These are phyloP conservation scores for Phytopythium montanum DNA, from an alignment of 352 stramenopile species.

Conservation along the genomic window DNA sequence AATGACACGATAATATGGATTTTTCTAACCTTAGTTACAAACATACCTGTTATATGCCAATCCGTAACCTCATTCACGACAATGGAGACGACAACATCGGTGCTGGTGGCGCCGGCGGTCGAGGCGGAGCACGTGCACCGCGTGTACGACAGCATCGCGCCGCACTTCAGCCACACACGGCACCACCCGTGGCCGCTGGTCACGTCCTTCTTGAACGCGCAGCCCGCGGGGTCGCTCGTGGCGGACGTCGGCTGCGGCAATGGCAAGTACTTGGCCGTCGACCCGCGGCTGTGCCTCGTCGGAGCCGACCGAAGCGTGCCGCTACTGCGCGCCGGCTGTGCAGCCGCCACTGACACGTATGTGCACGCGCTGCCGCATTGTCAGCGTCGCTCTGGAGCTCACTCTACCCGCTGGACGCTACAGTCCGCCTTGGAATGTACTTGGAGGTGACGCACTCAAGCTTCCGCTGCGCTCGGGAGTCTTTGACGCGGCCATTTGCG, in stretches of 20 bases:
- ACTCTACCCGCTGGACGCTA: not conserved
- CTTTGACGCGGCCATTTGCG: slow-evolving; percentile 81
- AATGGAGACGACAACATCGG: too few relatives aligned
- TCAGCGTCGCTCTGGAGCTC: not conserved
- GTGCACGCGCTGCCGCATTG: too few relatives aligned
- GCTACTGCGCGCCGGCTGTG: slow-evolving; percentile 48
- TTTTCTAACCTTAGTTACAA: too few relatives aligned
- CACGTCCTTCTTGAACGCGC: slow-evolving; percentile 43
- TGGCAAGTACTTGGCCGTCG: slow-evolving; percentile 76
- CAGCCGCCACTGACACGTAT: not conserved
- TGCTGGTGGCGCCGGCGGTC: slow-evolving; percentile 43
- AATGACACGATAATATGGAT: too few relatives aligned
- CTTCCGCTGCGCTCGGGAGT: slow-evolving; percentile 48
- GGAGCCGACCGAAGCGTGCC: slow-evolving; percentile 74
- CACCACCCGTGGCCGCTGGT: slow-evolving; percentile 82
- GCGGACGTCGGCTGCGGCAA: slow-evolving; percentile 82
- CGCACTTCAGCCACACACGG: slow-evolving; percentile 82
- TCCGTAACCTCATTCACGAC: too few relatives aligned
- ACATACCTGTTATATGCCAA: too few relatives aligned
- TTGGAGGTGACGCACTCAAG: slow-evolving; percentile 67
- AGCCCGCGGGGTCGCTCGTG: slow-evolving; percentile 51
- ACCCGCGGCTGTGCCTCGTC: slow-evolving; percentile 58
- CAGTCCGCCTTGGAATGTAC: slow-evolving; percentile 45
- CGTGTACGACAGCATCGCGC: slow-evolving; percentile 82
- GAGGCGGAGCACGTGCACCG: slow-evolving; percentile 82